A percentile compares a stretch with the other conserved stretches of the same genome.
These are phyloP conservation scores for Achaetomiella virescens DNA, from an alignment of 495 filamentous ascomycete species.

Conservation along the genomic window DNA sequence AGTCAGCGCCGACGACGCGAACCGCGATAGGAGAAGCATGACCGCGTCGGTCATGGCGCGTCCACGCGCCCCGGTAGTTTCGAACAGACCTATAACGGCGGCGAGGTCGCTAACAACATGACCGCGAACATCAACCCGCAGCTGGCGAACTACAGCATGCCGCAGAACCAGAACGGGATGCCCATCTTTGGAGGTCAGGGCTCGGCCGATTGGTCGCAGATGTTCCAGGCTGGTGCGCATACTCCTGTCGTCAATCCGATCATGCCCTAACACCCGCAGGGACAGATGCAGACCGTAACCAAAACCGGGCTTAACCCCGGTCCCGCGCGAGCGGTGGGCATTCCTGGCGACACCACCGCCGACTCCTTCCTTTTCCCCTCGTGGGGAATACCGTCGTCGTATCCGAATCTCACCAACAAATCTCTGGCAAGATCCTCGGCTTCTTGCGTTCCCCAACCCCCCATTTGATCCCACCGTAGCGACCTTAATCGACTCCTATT, in stretches of 20 bases:
- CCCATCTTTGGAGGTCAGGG: conserved; percentile 44
- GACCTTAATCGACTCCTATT: conserved; percentile 46
- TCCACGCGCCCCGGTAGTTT: conserved; percentile 34
- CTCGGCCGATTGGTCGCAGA: conserved; percentile 58
- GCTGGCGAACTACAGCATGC: conserved; percentile 51
- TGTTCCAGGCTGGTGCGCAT: conserved; percentile 64
- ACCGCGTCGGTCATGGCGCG: conserved; percentile 36
- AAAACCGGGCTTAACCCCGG: conserved; percentile 43
- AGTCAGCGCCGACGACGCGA: conserved; percentile 36
- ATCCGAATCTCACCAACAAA: conserved; percentile 43
- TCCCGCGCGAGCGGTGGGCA: conserved; percentile 36
- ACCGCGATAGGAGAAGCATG: conserved; percentile 50
- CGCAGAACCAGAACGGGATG: conserved; percentile 46
- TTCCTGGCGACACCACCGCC: conserved; percentile 36
- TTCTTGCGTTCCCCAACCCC: conserved; percentile 50
- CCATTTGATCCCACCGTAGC: conserved; percentile 23
- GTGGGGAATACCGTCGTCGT: conserved; percentile 36
- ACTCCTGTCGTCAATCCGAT: conserved; percentile 55
- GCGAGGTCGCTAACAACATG: conserved; percentile 47
- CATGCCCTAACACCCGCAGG: conserved; percentile 46
- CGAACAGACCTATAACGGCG: conserved; percentile 46
- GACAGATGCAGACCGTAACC: conserved; percentile 47
- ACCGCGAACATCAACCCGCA: conserved; percentile 51
- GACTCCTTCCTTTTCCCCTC: conserved; percentile 36
- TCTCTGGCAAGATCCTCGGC: conserved; percentile 44